Evolutionary conservation across 805 yeast genomes (phyloP), one percentile per base, ranked within the genome.

Genomic region (Lachancea waltii): DNA sequence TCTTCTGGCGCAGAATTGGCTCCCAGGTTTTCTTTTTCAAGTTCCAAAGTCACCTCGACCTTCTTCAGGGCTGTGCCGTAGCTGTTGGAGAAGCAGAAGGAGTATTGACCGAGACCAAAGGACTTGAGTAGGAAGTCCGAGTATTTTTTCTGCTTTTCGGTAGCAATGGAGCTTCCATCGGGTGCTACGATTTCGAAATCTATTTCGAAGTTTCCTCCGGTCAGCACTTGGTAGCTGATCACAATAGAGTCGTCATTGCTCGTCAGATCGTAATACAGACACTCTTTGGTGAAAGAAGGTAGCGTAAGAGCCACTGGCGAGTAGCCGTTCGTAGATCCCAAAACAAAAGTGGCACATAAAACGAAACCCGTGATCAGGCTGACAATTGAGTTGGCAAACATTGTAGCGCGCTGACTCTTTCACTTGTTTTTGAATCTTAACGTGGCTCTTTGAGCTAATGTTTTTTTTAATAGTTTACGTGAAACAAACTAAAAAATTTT

Each of bases 191-290:
- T 75, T 41, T 70, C 68, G 54, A 77, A 79, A 54, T 79, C 82
- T 38, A 79, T 73, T 55, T 79, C 84, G 49, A 77, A 79, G 39
- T 77, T 69, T 13, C 85, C 85, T 44, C 85, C 85, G 35, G 75
- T 70, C 49, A 78, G 70, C 38, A 79, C 85, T 53, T 68, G 72
- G 40, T 68, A 68, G 30, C 67, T 60, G 7, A 67, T 62, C 11
- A 64, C 61, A n/a, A 68, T 41, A 1, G 70, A 49, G 30, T 67
- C 70, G 1, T 62, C 65, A 6, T 65, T 67, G 28, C 52, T 42
- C 14, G 40, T 33, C 42, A 69, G 43, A 39, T 58, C 63, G 44
- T 62, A 59, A 43, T 64, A 67, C 19, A 68, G 48, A 48, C 74
- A 69, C 45, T 69, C 73, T 38, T 63, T 65, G 16, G 68, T 63